phyloP scores from a whole-genome alignment of 805 yeast genomes.

The Gaillardinia entomophila region DNA sequence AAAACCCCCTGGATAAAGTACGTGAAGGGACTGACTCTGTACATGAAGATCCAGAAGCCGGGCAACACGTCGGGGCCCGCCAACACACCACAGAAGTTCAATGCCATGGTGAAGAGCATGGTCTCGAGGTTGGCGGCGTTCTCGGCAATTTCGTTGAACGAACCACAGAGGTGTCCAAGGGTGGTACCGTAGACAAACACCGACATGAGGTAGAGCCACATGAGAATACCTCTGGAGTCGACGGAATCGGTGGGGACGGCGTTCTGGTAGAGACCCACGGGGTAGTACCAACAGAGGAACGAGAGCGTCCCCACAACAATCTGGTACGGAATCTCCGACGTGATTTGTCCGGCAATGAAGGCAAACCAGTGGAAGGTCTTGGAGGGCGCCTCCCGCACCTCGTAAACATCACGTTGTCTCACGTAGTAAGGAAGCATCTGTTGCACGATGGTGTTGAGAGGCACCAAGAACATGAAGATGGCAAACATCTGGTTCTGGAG shows the following conservation, averaged over 20 bases:
- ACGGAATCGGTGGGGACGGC: constrained; percentile 13
- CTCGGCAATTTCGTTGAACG: constrained; percentile 26
- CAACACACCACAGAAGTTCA: constrained; percentile 33
- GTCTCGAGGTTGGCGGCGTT: constrained; percentile 29
- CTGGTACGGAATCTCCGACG: constrained; percentile 46
- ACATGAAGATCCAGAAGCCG: constrained; percentile 82
- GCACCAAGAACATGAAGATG: constrained; percentile 39
- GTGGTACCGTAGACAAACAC: constrained; percentile 22
- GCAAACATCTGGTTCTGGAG: constrained; percentile 63
- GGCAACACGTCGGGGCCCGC: constrained; percentile 48
- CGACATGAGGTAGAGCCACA: constrained; percentile 12
- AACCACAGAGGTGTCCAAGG: constrained; percentile 23
- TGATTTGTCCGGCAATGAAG: constrained; percentile 33
- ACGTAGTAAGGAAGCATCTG: constrained; percentile 41
- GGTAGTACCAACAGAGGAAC: constrained; percentile 54
- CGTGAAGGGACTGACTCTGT: constrained; percentile 67
- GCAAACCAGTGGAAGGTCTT: constrained; percentile 40
- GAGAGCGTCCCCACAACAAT: constrained; percentile 35
- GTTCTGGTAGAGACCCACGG: constrained; percentile 32
- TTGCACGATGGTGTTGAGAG: constrained; percentile 34
- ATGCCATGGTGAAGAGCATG: constrained; percentile 25
- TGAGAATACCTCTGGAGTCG: constrained; percentile 3
- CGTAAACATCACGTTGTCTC: constrained; percentile 40
- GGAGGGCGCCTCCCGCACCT: constrained; percentile 41
- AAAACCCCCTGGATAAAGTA: constrained; percentile 58